phyloP scores from a whole-genome alignment of 768 basidiomycete genomes.

The Mycena amicta region DNA sequence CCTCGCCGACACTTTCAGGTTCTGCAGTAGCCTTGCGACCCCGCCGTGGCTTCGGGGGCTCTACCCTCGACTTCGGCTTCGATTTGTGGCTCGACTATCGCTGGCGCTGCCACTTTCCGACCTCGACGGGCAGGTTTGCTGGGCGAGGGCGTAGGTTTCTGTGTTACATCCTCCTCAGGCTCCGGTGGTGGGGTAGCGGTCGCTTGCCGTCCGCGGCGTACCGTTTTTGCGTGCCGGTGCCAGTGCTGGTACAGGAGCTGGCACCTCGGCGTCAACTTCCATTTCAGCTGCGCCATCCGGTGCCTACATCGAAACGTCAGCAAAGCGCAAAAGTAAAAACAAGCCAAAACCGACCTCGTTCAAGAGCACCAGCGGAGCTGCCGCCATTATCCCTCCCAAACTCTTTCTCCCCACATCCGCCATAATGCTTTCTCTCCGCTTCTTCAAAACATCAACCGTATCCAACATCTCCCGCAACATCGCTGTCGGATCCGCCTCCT shows the following conservation, averaged over 20 bases:
- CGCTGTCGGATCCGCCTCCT: slow-evolving; percentile 41
- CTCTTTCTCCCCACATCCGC: slow-evolving; percentile 33
- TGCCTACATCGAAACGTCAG: slow-evolving; percentile 1
- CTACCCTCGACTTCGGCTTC: neutral
- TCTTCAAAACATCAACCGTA: slow-evolving; percentile 51
- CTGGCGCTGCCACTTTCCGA: neutral
- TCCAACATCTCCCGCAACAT: slow-evolving; percentile 53
- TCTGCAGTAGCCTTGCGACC: slow-evolving; percentile 1
- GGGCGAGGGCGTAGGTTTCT: too few relatives aligned
- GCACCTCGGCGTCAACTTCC: neutral
- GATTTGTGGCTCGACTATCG: too few relatives aligned
- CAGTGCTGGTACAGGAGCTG: neutral
- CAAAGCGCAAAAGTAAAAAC: neutral
- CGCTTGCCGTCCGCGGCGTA: neutral
- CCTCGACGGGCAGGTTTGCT: too few relatives aligned
- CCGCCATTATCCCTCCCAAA: slow-evolving; percentile 27
- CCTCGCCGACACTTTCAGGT: slow-evolving; percentile 12
- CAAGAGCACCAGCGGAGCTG: slow-evolving; percentile 13
- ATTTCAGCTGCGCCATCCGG: too few relatives aligned
- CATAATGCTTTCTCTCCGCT: slow-evolving; percentile 31
- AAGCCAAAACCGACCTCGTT: neutral
- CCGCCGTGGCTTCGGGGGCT: too few relatives aligned
- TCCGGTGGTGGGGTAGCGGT: too few relatives aligned
- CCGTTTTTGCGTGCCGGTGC: too few relatives aligned
- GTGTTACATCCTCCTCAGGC: too few relatives aligned